Evolutionary conservation across 805 yeast species (phyloP).

Genomic region (Sungouiella thailandica): DNA sequence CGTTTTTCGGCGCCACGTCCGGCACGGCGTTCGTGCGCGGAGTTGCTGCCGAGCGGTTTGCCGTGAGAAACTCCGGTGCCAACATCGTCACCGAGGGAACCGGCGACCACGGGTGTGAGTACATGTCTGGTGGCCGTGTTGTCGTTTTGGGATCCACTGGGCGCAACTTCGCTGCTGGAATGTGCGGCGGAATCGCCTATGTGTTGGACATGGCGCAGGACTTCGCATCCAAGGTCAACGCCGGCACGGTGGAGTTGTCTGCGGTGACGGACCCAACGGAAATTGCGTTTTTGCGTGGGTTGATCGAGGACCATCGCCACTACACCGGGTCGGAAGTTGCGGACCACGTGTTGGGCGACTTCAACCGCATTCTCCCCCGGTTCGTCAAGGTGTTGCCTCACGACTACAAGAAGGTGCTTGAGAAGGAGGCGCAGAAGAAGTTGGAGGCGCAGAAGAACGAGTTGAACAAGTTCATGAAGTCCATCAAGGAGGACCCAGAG

Average conservation of each 20-base stretch:
- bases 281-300: constrained; percentile 88
- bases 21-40: constrained; percentile 94
- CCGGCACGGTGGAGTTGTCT: constrained; percentile 75
- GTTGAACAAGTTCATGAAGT: constrained; percentile 58
- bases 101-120: constrained; percentile 99
- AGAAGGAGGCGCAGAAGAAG: constrained; percentile 60
- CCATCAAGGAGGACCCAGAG: constrained; percentile 76
- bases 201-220: constrained; percentile 95
- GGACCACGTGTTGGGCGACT: constrained; percentile 72
- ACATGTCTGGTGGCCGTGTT: constrained; percentile 99
- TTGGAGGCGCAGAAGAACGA: constrained; percentile 65
- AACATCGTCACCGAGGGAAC: constrained; percentile 94
- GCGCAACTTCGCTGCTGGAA: constrained; percentile 94
- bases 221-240: constrained; percentile 73
- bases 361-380: constrained; percentile 81
- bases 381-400: constrained; percentile 91
- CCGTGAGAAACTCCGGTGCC: constrained; percentile 98
- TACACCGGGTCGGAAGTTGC: constrained; percentile 93
- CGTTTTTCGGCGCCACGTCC: constrained; percentile 95
- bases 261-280: constrained; percentile 81
- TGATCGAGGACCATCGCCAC: constrained; percentile 92
- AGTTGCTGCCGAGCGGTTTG: constrained; percentile 97
- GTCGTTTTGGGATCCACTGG: constrained; percentile 90
- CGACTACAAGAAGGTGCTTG: constrained; percentile 88
- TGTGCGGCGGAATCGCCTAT: constrained; percentile 99